Conservation (phyloP, 345 rosid genomes). For the Laguncularia racemosa region DNA sequence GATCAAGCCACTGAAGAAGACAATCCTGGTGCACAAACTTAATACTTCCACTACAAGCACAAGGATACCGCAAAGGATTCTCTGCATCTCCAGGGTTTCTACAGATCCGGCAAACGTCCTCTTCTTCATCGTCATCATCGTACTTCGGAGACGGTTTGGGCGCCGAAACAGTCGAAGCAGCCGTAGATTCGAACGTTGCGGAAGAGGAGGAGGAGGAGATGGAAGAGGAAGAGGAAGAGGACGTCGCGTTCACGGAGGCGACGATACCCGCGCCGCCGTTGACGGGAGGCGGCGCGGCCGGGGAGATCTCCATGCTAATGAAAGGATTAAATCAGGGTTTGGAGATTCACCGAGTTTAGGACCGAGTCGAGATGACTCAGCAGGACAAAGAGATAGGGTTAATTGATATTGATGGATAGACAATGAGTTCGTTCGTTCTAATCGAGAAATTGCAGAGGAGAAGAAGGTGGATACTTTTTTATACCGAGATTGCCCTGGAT, state of each 20-base stretch:
- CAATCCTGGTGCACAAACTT: constrained; percentile 98
- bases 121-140: constrained; percentile 77
- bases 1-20: constrained; percentile 98
- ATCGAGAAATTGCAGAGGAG: not conserved
- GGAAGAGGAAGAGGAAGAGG: not conserved
- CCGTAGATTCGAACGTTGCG: not conserved
- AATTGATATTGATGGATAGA: not conserved
- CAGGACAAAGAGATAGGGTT: not conserved
- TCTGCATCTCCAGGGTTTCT: constrained; percentile 91
- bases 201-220: too few species aligned
- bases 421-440: too few species aligned
- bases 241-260: constrained; percentile 10
- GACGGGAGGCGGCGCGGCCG: constrained; percentile 19
- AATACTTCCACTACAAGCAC: constrained; percentile 98
- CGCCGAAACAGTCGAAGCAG: constrained; percentile 11
- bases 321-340: constrained; percentile 9
- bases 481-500: constrained; percentile 6
- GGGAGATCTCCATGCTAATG: constrained; percentile 41
- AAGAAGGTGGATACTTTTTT: not conserved
- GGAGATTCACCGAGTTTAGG: not conserved
- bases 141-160: constrained; percentile 10
- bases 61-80: constrained; percentile 88
- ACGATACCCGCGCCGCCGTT: constrained; percentile 17
- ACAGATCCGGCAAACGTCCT: constrained; percentile 98
- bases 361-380: constrained; percentile 5